These are phyloP conservation scores for Rhynchosporium agropyri DNA, from an alignment of 2,329 filamentous ascomycete species.

Conservation along the genomic window DNA sequence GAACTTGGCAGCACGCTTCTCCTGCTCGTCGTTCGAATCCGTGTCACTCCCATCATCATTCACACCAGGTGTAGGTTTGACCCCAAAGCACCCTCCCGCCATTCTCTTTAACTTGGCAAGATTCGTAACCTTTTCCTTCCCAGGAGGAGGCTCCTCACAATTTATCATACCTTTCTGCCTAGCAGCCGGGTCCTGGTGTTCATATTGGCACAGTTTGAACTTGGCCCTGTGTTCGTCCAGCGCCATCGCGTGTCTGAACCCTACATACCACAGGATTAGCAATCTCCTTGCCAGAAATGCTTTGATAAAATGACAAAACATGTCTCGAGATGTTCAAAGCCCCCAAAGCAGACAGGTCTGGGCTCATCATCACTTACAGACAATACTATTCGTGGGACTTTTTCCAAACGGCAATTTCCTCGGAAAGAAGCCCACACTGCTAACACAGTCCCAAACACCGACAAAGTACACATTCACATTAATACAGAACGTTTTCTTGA, in stretches of 20 bases:
- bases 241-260: conserved; percentile 50
- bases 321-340: no score
- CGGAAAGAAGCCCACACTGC: conserved; percentile 47
- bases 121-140: conserved; percentile 1
- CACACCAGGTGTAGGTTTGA: conserved; percentile 9
- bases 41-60: neutral
- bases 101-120: neutral
- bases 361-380: conserved; percentile 18
- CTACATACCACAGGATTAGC: no score
- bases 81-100: conserved; percentile 3
- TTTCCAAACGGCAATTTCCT: conserved; percentile 46
- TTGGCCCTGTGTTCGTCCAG: conserved; percentile 49
- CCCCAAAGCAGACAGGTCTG: no score
- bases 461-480: conserved; percentile 49
- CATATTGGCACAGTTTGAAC: conserved; percentile 48
- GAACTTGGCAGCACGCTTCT: conserved; percentile 23
- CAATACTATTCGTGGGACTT: conserved; percentile 43
- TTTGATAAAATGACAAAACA: no score
- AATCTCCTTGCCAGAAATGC: no score
- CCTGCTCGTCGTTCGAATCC: conserved; percentile 20
- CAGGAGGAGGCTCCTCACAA: neutral
- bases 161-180: conserved; percentile 5
- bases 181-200: conserved; percentile 39
- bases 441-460: conserved; percentile 48
- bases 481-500: conserved; percentile 50